Evolutionary conservation across 2,329 filamentous ascomycete genomes (phyloP), one percentile per base, ranked within the genome.

Genomic region (Plenodomus biglobosus): DNA sequence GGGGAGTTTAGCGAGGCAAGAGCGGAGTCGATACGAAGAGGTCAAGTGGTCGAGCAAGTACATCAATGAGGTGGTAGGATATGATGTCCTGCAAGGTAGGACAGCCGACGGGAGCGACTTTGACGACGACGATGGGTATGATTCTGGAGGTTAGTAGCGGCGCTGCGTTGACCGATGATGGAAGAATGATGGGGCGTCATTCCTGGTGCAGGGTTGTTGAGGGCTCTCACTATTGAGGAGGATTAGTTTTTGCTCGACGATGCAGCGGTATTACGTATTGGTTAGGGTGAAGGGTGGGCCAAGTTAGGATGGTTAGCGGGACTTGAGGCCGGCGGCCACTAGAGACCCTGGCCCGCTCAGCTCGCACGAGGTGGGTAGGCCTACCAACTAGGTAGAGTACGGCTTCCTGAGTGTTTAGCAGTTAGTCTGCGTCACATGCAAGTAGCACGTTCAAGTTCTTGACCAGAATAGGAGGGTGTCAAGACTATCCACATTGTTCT

Each of bases 61-160:
- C 45, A 58, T 72, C 27, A 70, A 69, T 49, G 66, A 69, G 41
- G 49, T 71, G 5, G 67, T 71, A 61, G 69, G 68, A 2, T 71
- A 70, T 43, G 66, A 72, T 51, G 63, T 71, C 21, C 47, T 71
- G 53, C 60, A 56, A 38, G 66, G 67, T 22, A 58, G 59, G 15
- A 58, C 58, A 20, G 55, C 56, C 2, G 59, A 65, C 39, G 65
- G 53, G 18, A 59, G 64, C 40, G 58, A 61, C 38, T 54, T 49
- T 18, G 64, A 65, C 22, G 61, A 63, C 37, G 65, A 59, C 20
- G 44, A 58, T 10, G 60, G 57, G 21, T 17, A 32, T 32, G 27
- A 32, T 3, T 3, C 27, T 32, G 27, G 7, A 32, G 6, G 15
- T 8, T 32, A 32, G 42, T 46, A 39, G 42, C 30, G 8, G 19